Base-by-base conservation (phyloP, 1,284 basidiomycete species). In the Heliocybe sulcata region DNA sequence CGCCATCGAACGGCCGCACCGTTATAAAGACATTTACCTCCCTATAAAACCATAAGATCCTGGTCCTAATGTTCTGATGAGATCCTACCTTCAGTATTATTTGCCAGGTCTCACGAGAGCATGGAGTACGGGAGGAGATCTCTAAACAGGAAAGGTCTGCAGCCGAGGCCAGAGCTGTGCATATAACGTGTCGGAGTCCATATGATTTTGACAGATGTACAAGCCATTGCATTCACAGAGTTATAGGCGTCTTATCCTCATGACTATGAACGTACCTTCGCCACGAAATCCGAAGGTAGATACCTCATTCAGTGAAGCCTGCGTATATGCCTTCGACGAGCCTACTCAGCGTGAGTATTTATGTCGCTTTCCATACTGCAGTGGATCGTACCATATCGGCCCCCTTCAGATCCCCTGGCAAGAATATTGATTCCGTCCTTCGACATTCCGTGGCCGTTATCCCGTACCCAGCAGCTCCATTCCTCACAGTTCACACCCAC, bases 231-330 rank as follows among this genome's bases (percentile, higher is more conserved):
- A 31, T 6, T 31, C 29, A 31, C 12, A 31, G 31, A 38, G 31
- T 16, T 31, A 25, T 16, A 25, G 25, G n/a, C 19, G 45, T 16
- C 1, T 25, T 11, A 31, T 31, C 6, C 29, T n/a, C n/a, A n/a
- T n/a, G n/a, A n/a, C n/a, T n/a, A 31, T 6, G 35, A 45, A 57
- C 64, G 54, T 62, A 91, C 92, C 92, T 86, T 95, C 93, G 31
- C 93, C 93, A 57, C 92, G 82, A 70, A 92, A 94, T 0, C 93
- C 93, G 71, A 93, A 93, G 1, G 83, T 86, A 9, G 77, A 76
- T n/a, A 78, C 63, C 1, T 75, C 66, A 55, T 77, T 76, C 49
- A 85, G 64, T 1, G 77, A 76, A 47, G 74, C 68, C 27, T 71
- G 64, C 0, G 69, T 68, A 64, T 86, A 83, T n/a, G 76, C 74